Evolutionary conservation across 208 protist genomes (phyloP), one percentile per base, ranked within the genome.

Genomic region (Wallacemonas sp.): DNA sequence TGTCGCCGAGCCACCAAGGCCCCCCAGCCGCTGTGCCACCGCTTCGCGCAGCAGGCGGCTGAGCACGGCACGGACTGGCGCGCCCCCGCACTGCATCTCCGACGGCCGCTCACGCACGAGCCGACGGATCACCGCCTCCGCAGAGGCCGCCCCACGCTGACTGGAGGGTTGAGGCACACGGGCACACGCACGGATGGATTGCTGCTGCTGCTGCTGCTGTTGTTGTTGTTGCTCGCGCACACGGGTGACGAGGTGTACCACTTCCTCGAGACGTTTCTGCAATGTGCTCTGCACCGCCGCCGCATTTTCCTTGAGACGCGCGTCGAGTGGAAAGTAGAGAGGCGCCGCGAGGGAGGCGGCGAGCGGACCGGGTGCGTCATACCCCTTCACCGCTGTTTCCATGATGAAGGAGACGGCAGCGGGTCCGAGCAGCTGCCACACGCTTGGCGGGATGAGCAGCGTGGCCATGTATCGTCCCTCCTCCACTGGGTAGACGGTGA

Each of bases 401-500:
- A 87, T 22, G 36, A 93, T 42, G 48, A 73, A 38, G 6, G 66
- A 45, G 21, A 79, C 59, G n/a, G 69, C 46, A 0, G 62, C 39
- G 4, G 67, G 60, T 21, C 87, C 87, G 15, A 90, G 42, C 21
- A 65, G 57, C 1, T 63, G 41, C 73, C 78, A 87, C 24, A 85
- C 63, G n/a, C 15, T 0, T 0, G 57, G 46, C 2, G 87, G 87
- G 36, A 88, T 60, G 0, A 45, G 52, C 26, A 85, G 48, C 1
- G 73, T 58, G 1, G 79, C 63, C 19, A 82, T 34, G 53, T 83
- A 90, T 1, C 75, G 68, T 15, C 63, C 66, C 3, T 71, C 71
- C 50, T 93, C 87, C 3, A 93, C 45, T 12, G 87, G 81, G 24
- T 63, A 73, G 5, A 76, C 59, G 19, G 74, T 55, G 61, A 72